Conservation (phyloP, 2,329 filamentous ascomycete genomes). For the Xylariales sp. region DNA sequence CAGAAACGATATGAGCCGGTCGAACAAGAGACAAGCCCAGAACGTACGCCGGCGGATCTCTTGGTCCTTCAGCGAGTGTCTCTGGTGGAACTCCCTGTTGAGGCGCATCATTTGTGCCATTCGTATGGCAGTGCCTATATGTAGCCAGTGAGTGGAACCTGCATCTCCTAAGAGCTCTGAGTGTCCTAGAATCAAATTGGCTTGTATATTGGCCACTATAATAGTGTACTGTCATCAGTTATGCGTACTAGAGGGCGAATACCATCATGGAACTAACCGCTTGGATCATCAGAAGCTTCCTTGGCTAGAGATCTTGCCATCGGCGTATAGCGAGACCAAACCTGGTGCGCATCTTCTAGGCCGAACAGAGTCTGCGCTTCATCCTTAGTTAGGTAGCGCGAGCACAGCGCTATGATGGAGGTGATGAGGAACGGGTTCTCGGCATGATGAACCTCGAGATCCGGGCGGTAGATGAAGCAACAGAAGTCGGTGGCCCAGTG, state of each 20-base stretch:
- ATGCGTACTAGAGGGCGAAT: background rate
- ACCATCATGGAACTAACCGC: background rate
- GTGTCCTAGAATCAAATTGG: conserved; percentile 5
- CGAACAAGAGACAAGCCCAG: conserved; percentile 5
- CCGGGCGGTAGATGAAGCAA: conserved; percentile 3
- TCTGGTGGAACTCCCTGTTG: conserved; percentile 5
- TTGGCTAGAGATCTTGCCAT: conserved; percentile 1
- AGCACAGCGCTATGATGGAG: conserved; percentile 1
- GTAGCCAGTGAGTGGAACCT: conserved; percentile 5
- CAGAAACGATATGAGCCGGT: conserved; percentile 3
- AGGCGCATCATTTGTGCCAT: conserved; percentile 6
- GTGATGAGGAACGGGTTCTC: conserved; percentile 4
- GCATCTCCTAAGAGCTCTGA: conserved; percentile 4
- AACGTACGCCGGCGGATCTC: conserved; percentile 4
- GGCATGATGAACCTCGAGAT: conserved; percentile 3
- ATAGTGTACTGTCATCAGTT: background rate
- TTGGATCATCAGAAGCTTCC: conserved; percentile 6
- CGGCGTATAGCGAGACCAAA: conserved; percentile 3
- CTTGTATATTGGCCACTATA: conserved; percentile 5
- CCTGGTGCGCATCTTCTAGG: background rate
- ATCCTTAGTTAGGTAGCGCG: conserved; percentile 2
- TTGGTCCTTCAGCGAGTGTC: conserved; percentile 4
- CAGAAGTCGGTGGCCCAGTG: conserved; percentile 6
- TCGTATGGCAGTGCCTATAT: conserved; percentile 4
- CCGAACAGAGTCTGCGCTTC: conserved; percentile 3